A percentile compares a stretch with the other conserved stretches of the same genome.
phyloP scores from a whole-genome alignment of 192 early-diverging fungal genomes.

The Allomyces macrogynus region DNA sequence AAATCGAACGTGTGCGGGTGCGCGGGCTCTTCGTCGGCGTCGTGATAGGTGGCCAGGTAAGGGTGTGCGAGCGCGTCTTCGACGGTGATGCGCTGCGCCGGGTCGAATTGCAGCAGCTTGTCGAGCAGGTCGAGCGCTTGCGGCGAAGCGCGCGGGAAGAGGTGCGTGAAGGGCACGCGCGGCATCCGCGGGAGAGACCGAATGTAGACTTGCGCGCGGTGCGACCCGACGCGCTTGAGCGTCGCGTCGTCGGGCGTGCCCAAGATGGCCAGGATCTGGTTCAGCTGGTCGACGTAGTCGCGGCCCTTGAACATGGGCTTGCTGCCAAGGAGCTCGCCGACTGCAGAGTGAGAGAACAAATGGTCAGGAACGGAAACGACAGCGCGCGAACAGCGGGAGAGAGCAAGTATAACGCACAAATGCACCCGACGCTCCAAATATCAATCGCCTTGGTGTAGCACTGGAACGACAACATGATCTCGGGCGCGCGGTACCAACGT shows the following conservation, averaged over 20 bases:
- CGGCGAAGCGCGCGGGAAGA: slow-evolving; percentile 70
- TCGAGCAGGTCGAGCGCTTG: slow-evolving; percentile 75
- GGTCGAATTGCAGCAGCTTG: slow-evolving; percentile 78
- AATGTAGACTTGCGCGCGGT: slow-evolving; percentile 92
- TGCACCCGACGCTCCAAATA: slow-evolving; percentile 81
- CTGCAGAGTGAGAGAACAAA: no score
- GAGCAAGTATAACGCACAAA: slow-evolving; percentile 10
- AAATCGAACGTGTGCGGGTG: slow-evolving; percentile 59
- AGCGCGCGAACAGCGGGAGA: no score
- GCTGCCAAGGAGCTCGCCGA: slow-evolving; percentile 62
- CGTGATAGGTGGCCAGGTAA: slow-evolving; percentile 84
- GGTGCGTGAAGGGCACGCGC: slow-evolving; percentile 61
- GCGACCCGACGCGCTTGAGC: slow-evolving; percentile 67
- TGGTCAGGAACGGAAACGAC: no score
- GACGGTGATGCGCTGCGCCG: slow-evolving; percentile 73
- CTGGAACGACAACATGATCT: slow-evolving; percentile 92
- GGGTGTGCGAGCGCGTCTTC: slow-evolving; percentile 83
- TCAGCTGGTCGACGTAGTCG: slow-evolving; percentile 94
- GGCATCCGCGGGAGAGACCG: slow-evolving; percentile 70
- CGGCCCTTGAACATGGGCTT: slow-evolving; percentile 63
- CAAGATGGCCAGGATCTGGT: slow-evolving; percentile 84
- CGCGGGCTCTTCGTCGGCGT: slow-evolving; percentile 56
- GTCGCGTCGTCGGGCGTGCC: slow-evolving; percentile 90
- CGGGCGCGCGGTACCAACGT: slow-evolving; percentile 84
- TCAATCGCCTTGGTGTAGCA: slow-evolving; percentile 97